Percentiles rank a stretch among this genome's conserved stretches.
phyloP scores from a whole-genome alignment of 768 basidiomycete species.

The Boletus pseudopeckii region DNA sequence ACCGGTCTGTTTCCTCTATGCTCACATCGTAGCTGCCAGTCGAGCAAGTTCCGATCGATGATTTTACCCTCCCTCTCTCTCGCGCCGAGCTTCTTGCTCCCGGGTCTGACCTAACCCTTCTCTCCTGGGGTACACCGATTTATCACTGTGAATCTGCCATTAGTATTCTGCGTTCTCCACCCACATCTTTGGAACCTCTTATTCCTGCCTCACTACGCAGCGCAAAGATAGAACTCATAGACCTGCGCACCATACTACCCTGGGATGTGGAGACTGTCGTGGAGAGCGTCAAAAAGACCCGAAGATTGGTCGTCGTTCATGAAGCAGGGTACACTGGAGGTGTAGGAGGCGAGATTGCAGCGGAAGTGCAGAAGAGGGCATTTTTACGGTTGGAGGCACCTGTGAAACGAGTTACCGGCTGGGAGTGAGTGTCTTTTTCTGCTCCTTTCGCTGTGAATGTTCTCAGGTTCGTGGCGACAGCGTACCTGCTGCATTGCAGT shows the following conservation, averaged over 20 bases:
- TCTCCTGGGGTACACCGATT: constrained; percentile 92
- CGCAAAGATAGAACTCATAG: constrained; percentile 84
- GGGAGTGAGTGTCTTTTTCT: constrained; percentile 72
- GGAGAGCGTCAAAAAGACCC: constrained; percentile 82
- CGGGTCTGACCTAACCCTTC: constrained; percentile 83
- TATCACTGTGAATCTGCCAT: constrained; percentile 88
- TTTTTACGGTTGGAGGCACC: constrained; percentile 89
- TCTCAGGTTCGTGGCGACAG: constrained; percentile 35
- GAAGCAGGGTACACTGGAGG: constrained; percentile 88
- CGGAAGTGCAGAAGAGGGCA: constrained; percentile 83
- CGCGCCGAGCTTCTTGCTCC: constrained; percentile 71
- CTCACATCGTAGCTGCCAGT: constrained; percentile 40
- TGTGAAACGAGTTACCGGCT: constrained; percentile 81
- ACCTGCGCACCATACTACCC: constrained; percentile 84
- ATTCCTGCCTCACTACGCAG: constrained; percentile 62
- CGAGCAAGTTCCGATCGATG: constrained; percentile 90
- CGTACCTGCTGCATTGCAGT: constrained; percentile 79
- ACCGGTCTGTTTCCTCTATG: background rate
- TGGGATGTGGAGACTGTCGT: constrained; percentile 82
- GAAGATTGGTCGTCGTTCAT: constrained; percentile 84
- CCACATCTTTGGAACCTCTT: constrained; percentile 55
- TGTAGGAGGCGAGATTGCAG: constrained; percentile 89
- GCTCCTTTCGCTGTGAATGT: background rate
- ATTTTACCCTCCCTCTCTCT: constrained; percentile 80
- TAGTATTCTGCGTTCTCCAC: constrained; percentile 65